A percentile compares a stretch with the other conserved stretches of the same genome.
Evolutionary conservation across 2,329 filamentous ascomycete genomes (phyloP).

Genomic region (Dendrostoma leiphaemia): DNA sequence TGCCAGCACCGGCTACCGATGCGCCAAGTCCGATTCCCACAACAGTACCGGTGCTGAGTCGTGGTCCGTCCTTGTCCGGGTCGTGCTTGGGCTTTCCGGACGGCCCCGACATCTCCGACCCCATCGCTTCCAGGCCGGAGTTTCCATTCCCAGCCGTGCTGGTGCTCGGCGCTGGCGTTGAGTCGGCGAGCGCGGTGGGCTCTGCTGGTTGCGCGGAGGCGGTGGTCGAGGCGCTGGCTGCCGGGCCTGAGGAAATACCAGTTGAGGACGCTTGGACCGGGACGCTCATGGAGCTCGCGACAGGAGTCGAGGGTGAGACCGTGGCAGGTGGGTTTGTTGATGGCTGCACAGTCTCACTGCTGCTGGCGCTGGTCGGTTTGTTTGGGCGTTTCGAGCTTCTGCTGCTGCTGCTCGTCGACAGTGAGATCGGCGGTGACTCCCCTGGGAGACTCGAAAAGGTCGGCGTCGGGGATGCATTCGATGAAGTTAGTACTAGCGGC

Average conservation of each 20-base stretch:
- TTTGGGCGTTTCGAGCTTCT: background rate
- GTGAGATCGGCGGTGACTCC: background rate
- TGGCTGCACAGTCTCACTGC: background rate
- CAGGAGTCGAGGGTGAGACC: background rate
- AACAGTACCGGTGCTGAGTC: conserved; percentile 1
- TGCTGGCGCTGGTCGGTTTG: background rate
- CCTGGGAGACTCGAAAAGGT: background rate
- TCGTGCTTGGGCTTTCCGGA: background rate
- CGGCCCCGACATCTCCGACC: background rate
- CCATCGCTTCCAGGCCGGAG: background rate
- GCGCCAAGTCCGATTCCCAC: conserved; percentile 2
- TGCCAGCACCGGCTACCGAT: conserved; percentile 4
- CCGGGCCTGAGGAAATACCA: too few relatives aligned
- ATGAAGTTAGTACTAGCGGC: background rate
- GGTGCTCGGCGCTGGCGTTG: background rate
- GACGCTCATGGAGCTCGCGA: background rate
- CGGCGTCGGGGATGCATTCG: background rate
- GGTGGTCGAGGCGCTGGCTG: background rate
- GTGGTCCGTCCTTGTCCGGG: background rate
- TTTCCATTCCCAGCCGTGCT: background rate
- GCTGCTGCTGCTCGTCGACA: background rate
- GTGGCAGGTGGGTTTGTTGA: background rate
- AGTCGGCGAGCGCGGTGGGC: background rate
- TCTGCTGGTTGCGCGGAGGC: background rate
- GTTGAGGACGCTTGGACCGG: too few relatives aligned